Evolutionary conservation across 2,329 filamentous ascomycete species (phyloP), one percentile per base, ranked within the genome.

Genomic region (Albophoma yamanashiensis): DNA sequence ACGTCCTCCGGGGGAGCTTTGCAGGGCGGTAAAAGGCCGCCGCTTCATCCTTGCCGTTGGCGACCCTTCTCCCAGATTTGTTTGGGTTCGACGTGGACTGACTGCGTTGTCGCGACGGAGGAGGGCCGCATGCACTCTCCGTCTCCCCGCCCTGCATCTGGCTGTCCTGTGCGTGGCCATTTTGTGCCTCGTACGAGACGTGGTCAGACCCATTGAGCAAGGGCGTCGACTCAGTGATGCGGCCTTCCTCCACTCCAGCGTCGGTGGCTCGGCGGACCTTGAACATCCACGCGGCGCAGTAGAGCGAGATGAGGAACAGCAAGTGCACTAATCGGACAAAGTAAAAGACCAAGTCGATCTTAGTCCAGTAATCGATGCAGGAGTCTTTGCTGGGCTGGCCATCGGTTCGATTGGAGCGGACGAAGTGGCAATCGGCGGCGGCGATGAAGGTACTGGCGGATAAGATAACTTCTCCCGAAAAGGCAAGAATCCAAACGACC

Each of bases 21-120:
- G 89, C 88, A 2, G 92, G 92, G 66, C 93, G 88, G 72, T 95
- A 95, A 79, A 96, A 97, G 7, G 89, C 91, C 12, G 88, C 86
- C 31, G 85, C 84, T 58, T 85, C 82, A 61, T 91, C 87, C 63
- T 77, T 78, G 43, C 67, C 68, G n/a, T 66, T 61, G 61, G 58
- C 64, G 42, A 62, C 59, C 61, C 55, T 72, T 66, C 60, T 74
- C 65, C 64, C 60, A 4, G 67, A 58, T 60, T 68, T 73, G 50
- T 75, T 74, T 59, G 78, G 76, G 53, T 72, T 75, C 22, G 73
- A 75, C 40, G 72, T 71, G 38, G 73, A 74, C 47, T 72, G 69
- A 36, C 71, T 69, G 56, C 73, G 73, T 58, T 72, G 70, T 58
- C 71, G 71, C 22, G 63, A 59, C 20, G 60, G 4, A 53, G 45